These are phyloP conservation scores for Claviceps sp. DNA, from an alignment of 2,329 filamentous ascomycete genomes.

Conservation along the genomic window DNA sequence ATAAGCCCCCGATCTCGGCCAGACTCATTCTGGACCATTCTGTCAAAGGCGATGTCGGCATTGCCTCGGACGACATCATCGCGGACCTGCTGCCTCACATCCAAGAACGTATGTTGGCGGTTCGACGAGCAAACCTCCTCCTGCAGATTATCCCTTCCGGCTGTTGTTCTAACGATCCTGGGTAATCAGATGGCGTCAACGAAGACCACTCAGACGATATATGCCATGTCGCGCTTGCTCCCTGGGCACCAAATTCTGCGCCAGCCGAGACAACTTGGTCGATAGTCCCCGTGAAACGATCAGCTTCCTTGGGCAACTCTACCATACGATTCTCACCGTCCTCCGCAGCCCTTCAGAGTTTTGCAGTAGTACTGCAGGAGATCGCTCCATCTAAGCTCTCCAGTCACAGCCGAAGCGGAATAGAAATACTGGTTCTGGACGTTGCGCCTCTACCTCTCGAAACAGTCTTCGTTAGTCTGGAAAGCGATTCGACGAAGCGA, in stretches of 20 bases:
- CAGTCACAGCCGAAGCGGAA: slow-evolving; percentile 57
- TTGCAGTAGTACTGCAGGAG: slow-evolving; percentile 59
- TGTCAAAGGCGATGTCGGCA: slow-evolving; percentile 71
- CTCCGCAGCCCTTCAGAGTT: slow-evolving; percentile 63
- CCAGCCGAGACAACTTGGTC: slow-evolving; percentile 64
- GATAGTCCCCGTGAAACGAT: slow-evolving; percentile 60
- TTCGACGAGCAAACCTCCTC: background rate
- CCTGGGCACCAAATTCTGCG: slow-evolving; percentile 49
- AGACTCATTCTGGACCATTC: slow-evolving; percentile 74
- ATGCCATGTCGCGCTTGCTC: slow-evolving; percentile 58
- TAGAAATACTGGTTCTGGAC: slow-evolving; percentile 75
- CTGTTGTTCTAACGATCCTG: background rate
- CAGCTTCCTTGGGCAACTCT: slow-evolving; percentile 54
- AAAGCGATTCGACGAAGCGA: slow-evolving; percentile 65
- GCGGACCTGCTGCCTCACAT: slow-evolving; percentile 62
- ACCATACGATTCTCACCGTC: slow-evolving; percentile 67
- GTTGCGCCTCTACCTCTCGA: slow-evolving; percentile 70
- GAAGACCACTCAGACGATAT: slow-evolving; percentile 26
- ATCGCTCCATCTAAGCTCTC: slow-evolving; percentile 63
- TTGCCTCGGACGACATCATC: slow-evolving; percentile 78
- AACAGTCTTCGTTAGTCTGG: slow-evolving; percentile 74
- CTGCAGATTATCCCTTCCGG: background rate
- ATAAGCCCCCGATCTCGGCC: slow-evolving; percentile 66
- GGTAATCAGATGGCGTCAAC: slow-evolving; percentile 15
- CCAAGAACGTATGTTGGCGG: slow-evolving; percentile 32